These are phyloP conservation scores for Neurospora tetraspora DNA, from an alignment of 495 filamentous ascomycete genomes.

Conservation along the genomic window DNA sequence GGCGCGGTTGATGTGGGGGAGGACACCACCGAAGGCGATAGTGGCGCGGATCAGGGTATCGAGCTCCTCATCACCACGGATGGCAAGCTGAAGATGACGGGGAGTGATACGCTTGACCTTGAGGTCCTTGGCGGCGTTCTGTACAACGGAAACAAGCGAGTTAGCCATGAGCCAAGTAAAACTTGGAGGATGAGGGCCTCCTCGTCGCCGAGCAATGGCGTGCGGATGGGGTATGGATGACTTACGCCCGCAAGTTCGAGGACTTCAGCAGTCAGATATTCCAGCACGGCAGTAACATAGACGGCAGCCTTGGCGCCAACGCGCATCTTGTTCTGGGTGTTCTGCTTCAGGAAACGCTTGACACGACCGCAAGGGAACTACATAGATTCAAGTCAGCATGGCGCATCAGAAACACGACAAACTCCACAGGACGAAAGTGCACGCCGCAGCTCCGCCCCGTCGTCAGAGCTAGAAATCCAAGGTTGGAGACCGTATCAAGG, in stretches of 20 bases:
- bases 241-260: slow-evolving; percentile 85
- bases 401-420: slow-evolving; percentile 13
- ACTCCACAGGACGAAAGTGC: background rate
- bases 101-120: slow-evolving; percentile 99
- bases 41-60: slow-evolving; percentile 96
- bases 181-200: slow-evolving; percentile 1
- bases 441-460: background rate
- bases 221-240: slow-evolving; percentile 12
- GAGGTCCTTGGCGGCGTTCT: slow-evolving; percentile 96
- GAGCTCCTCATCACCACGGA: slow-evolving; percentile 96
- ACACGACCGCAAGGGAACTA: slow-evolving; percentile 99
- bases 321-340: slow-evolving; percentile 99
- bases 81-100: slow-evolving; percentile 94
- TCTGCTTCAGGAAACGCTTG: slow-evolving; percentile 98
- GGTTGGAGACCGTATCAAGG: background rate
- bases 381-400: slow-evolving; percentile 14
- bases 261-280: slow-evolving; percentile 97
- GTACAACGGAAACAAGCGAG: slow-evolving; percentile 1
- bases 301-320: slow-evolving; percentile 98
- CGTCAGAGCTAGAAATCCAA: background rate
- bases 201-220: background rate
- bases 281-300: slow-evolving; percentile 95
- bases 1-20: slow-evolving; percentile 97
- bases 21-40: slow-evolving; percentile 95
- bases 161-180: background rate